These are phyloP conservation scores for Fomitopsis serialis DNA, from an alignment of 768 basidiomycete species.

Conservation along the genomic window DNA sequence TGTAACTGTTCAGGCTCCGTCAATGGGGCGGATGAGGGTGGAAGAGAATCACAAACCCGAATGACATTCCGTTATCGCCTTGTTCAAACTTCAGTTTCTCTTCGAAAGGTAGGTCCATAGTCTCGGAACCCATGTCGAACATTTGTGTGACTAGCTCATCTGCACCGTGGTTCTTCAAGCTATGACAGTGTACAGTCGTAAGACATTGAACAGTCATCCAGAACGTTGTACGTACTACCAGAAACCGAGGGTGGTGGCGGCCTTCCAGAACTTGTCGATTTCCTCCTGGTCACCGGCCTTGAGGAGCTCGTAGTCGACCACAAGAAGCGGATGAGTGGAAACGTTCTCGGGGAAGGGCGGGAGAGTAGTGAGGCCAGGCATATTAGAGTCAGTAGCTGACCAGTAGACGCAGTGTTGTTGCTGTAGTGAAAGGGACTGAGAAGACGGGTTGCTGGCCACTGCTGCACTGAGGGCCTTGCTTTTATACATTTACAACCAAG, in stretches of 20 bases:
- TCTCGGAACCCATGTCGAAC: slow-evolving; percentile 39
- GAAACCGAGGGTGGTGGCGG: slow-evolving; percentile 44
- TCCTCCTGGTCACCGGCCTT: slow-evolving; percentile 30
- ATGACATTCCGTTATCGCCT: slow-evolving; percentile 35
- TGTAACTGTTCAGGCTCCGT: slow-evolving; percentile 15
- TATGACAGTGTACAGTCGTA: slow-evolving; percentile 6
- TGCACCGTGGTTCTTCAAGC: slow-evolving; percentile 40
- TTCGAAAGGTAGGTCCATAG: slow-evolving; percentile 34
- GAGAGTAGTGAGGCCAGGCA: slow-evolving; percentile 25
- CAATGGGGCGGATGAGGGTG: not conserved
- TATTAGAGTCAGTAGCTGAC: slow-evolving; percentile 6
- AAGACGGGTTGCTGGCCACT: not conserved
- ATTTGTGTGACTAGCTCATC: slow-evolving; percentile 31
- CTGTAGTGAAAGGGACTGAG: not conserved
- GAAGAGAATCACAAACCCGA: slow-evolving; percentile 23
- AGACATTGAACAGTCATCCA: not conserved
- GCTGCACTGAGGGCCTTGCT: not conserved
- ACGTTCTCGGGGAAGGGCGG: slow-evolving; percentile 42
- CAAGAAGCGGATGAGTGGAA: slow-evolving; percentile 37
- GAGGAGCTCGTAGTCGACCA: slow-evolving; percentile 40
- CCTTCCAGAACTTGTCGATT: slow-evolving; percentile 39
- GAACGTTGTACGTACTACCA: slow-evolving; percentile 41
- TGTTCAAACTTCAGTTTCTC: slow-evolving; percentile 41
- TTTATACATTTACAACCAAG: not conserved
- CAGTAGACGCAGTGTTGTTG: not conserved